These are phyloP conservation scores for Arthroderma sp. DNA, from an alignment of 2,329 filamentous ascomycete genomes.

Conservation along the genomic window DNA sequence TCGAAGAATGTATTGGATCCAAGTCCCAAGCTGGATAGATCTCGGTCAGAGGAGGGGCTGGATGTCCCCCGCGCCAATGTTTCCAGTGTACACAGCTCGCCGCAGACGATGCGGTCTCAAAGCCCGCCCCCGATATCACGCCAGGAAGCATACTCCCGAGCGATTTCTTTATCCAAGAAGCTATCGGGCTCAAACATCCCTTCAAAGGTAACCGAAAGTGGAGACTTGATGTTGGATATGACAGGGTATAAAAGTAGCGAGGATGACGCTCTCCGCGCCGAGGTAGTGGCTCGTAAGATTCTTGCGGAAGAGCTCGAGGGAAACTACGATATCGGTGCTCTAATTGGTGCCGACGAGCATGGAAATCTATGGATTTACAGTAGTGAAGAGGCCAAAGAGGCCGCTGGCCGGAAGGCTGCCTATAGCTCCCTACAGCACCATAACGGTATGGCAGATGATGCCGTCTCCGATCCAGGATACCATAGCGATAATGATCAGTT, in stretches of 20 bases:
- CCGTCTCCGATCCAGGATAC: constrained; percentile 84
- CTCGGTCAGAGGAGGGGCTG: neutral
- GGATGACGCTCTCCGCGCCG: constrained; percentile 79
- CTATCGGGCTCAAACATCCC: constrained; percentile 85
- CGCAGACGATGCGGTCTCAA: constrained; percentile 42
- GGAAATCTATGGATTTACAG: constrained; percentile 99
- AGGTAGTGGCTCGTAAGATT: constrained; percentile 86
- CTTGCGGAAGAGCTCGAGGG: constrained; percentile 86
- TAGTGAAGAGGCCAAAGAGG: constrained; percentile 89
- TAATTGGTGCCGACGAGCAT: constrained; percentile 89
- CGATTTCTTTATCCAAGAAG: constrained; percentile 72
- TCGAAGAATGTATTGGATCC: neutral
- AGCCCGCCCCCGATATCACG: constrained; percentile 64
- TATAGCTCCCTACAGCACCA: constrained; percentile 42
- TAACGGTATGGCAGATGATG: constrained; percentile 55
- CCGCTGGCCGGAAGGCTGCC: constrained; percentile 56
- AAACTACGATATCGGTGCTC: constrained; percentile 86
- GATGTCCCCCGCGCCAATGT: neutral
- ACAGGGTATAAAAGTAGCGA: constrained; percentile 91
- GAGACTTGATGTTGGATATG: constrained; percentile 97
- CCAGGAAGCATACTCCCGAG: constrained; percentile 68
- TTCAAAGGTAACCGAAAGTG: constrained; percentile 78
- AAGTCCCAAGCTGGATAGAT: neutral
- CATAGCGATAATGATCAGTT: constrained; percentile 71
- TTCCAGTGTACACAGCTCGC: neutral